phyloP scores from a whole-genome alignment of 805 yeast species.

The Pichia scutulata region DNA sequence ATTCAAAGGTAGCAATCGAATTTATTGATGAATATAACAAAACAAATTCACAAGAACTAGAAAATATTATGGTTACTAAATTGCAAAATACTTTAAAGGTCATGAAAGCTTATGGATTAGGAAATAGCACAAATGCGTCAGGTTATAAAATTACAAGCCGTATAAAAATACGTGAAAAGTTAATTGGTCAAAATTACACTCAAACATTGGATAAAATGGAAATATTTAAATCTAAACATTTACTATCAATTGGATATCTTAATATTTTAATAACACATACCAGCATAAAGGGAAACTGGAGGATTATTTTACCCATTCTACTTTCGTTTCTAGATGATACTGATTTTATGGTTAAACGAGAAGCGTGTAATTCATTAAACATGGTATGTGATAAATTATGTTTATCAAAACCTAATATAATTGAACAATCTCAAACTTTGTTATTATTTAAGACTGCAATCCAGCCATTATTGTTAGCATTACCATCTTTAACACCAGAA shows the following conservation, averaged over 20 bases:
- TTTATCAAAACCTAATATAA: conserved; percentile 10
- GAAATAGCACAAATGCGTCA: conserved; percentile 1
- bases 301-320: conserved; percentile 20
- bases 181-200: conserved; percentile 11
- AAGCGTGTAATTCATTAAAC: conserved; percentile 13
- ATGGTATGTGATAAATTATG: conserved; percentile 8
- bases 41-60: neutral
- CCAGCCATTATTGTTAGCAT: conserved; percentile 22
- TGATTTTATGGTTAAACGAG: conserved; percentile 19
- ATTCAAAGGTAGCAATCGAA: neutral
- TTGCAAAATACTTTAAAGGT: neutral
- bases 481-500: conserved; percentile 25
- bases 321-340: conserved; percentile 25
- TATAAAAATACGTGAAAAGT: conserved; percentile 9
- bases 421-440: conserved; percentile 18
- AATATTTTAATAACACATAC: neutral
- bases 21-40: neutral
- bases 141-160: conserved; percentile 4
- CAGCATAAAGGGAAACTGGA: conserved; percentile 20
- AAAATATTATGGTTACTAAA: neutral
- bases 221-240: conserved; percentile 13
- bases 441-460: conserved; percentile 19
- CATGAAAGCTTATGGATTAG: neutral
- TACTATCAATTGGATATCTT: conserved; percentile 8
- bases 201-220: conserved; percentile 14